Conservation (phyloP, 164 flowering plant species). For the Nymphaea colorata region DNA sequence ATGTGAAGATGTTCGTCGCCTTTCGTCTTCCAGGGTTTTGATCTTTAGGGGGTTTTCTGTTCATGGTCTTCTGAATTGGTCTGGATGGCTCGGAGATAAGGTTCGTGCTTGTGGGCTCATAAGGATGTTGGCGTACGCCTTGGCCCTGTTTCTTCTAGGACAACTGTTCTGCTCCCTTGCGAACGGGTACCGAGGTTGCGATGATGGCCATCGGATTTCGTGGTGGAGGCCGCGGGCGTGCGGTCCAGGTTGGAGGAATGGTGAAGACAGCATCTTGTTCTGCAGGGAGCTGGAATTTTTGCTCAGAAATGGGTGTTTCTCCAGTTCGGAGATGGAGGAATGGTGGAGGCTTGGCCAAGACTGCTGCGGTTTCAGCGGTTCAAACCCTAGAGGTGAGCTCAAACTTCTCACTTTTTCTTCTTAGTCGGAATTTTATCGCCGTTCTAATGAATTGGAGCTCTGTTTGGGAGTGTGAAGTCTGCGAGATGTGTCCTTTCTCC, state of each 20-base stretch:
- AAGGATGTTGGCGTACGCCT: background rate
- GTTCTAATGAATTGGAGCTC: no score
- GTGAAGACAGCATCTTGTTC: constrained; percentile 26
- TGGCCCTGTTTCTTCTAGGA: background rate
- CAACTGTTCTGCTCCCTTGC: background rate
- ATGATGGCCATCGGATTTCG: constrained; percentile 11
- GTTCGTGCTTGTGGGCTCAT: background rate
- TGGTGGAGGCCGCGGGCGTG: constrained; percentile 16
- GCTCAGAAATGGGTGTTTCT: constrained; percentile 15
- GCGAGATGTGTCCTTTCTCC: no score
- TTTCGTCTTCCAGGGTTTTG: background rate
- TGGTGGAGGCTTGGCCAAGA: constrained; percentile 10
- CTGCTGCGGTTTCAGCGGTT: constrained; percentile 11
- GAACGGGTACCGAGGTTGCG: background rate
- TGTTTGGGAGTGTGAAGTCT: no score
- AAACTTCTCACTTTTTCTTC: background rate
- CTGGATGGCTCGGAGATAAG: background rate
- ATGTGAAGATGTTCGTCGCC: no score
- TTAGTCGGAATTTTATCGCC: constrained; percentile 10
- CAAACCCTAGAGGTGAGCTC: no score
- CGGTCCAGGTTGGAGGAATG: constrained; percentile 33
- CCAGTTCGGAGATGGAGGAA: constrained; percentile 10
- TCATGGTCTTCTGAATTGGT: background rate
- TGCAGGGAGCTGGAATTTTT: constrained; percentile 27
- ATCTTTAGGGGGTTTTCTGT: background rate